Percentiles rank a stretch among this genome's conserved stretches.
phyloP scores from a whole-genome alignment of 2,329 filamentous ascomycete species.

The Hypoxylon sp. region DNA sequence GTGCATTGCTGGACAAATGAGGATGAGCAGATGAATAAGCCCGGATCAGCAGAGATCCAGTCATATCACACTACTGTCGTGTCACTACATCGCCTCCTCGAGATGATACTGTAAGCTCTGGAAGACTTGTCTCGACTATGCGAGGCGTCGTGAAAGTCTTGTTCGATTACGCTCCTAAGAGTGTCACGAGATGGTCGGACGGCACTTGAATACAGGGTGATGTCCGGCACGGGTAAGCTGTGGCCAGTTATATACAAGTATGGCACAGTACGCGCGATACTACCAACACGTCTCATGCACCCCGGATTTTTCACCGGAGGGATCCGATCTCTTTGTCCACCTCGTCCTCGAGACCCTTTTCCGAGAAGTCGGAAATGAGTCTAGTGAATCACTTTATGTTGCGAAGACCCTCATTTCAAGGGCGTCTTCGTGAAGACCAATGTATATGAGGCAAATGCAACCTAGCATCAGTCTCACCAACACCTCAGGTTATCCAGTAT shows the following conservation, averaged over 20 bases:
- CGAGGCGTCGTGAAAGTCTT: too few species aligned
- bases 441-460: too few species aligned
- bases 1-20: conserved; percentile 10
- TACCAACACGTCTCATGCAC: conserved; percentile 26
- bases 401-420: neutral
- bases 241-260: neutral
- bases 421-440: neutral
- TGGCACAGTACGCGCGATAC: neutral
- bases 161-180: neutral
- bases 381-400: neutral
- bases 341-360: too few species aligned
- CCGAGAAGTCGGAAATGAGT: neutral
- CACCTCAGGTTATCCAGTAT: neutral
- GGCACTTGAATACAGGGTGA: neutral
- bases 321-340: conserved; percentile 18
- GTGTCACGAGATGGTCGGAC: neutral
- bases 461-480: neutral
- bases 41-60: conserved; percentile 5
- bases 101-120: too few species aligned
- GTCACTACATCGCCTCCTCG: conserved; percentile 28
- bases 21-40: conserved; percentile 11
- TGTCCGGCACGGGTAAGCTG: neutral
- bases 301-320: conserved; percentile 24
- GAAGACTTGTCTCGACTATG: too few species aligned
- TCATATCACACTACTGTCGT: conserved; percentile 17